These are phyloP conservation scores for Cercospora sojina DNA, from an alignment of 2,329 filamentous ascomycete species.

Conservation along the genomic window DNA sequence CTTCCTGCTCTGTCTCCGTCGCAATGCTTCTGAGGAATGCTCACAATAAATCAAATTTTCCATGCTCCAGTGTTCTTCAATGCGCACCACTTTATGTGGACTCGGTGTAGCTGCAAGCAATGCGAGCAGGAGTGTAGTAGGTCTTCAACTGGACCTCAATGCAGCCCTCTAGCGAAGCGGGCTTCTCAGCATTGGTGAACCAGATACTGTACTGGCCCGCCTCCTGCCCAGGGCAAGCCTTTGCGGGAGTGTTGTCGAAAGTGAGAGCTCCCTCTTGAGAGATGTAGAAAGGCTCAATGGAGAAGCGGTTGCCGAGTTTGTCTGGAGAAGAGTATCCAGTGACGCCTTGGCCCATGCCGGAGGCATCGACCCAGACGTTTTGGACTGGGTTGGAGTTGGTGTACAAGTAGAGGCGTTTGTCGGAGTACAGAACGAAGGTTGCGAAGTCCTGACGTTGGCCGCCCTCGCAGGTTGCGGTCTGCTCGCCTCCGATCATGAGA, in stretches of 20 bases:
- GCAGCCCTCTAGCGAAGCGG: conserved; percentile 16
- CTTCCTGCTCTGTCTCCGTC: not conserved
- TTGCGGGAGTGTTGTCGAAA: conserved; percentile 13
- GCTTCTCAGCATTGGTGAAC: conserved; percentile 15
- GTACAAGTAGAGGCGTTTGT: conserved; percentile 11
- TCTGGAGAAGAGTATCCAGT: conserved; percentile 19
- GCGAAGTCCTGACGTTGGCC: conserved; percentile 4
- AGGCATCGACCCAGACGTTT: conserved; percentile 21
- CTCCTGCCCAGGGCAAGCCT: conserved; percentile 16
- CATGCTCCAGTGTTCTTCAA: not conserved
- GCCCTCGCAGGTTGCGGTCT: conserved; percentile 18
- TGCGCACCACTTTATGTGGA: not conserved
- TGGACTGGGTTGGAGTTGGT: conserved; percentile 10
- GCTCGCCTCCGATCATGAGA: conserved; percentile 22
- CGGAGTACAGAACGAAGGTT: conserved; percentile 13
- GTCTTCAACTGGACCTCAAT: conserved; percentile 12
- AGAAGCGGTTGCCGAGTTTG: conserved; percentile 1
- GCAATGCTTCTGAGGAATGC: not conserved
- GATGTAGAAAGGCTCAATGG: conserved; percentile 13
- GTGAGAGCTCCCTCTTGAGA: conserved; percentile 13
- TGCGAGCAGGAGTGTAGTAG: conserved; percentile 9
- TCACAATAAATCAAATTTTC: not conserved
- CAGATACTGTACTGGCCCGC: conserved; percentile 11
- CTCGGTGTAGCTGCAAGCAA: conserved; percentile 17
- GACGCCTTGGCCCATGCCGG: conserved; percentile 16